phyloP scores from a whole-genome alignment of 192 early-diverging fungal genomes.

The Coemansia furcata region DNA sequence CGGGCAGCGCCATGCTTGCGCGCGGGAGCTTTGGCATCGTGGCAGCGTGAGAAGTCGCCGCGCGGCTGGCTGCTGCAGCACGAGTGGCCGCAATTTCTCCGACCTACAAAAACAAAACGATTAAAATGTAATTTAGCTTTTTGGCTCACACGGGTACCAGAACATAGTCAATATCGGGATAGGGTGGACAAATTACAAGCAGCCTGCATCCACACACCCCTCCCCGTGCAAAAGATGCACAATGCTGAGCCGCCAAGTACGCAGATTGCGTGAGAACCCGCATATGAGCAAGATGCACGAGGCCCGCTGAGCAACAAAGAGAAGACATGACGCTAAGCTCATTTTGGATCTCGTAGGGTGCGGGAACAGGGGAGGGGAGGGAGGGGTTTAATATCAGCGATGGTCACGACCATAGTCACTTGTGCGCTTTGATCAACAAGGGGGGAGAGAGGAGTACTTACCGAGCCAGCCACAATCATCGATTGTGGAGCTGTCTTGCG shows the following conservation, averaged over 20 bases:
- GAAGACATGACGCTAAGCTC: background rate
- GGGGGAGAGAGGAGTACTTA: slow-evolving; percentile 16
- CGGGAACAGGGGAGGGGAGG: background rate
- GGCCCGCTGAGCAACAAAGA: background rate
- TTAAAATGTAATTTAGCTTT: background rate
- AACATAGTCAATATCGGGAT: background rate
- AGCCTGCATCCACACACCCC: background rate
- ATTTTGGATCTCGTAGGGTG: background rate
- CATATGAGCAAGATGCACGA: background rate
- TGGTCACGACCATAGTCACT: background rate
- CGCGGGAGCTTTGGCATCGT: slow-evolving; percentile 14
- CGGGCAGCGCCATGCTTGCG: slow-evolving; percentile 23
- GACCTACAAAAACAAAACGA: background rate
- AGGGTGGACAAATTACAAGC: background rate
- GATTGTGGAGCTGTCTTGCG: slow-evolving; percentile 39
- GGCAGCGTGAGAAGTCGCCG: slow-evolving; percentile 5
- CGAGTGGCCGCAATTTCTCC: background rate
- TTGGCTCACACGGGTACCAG: background rate
- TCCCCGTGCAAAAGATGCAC: background rate
- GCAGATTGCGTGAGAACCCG: background rate
- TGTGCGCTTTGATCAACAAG: background rate
- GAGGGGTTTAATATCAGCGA: background rate
- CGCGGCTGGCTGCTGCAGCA: background rate
- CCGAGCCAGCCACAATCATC: slow-evolving; percentile 31
- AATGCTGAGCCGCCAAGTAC: background rate